A percentile compares a stretch with the other conserved stretches of the same genome.
Evolutionary conservation across 441 rosid species (phyloP).

Genomic region (Gossypium laxum): DNA sequence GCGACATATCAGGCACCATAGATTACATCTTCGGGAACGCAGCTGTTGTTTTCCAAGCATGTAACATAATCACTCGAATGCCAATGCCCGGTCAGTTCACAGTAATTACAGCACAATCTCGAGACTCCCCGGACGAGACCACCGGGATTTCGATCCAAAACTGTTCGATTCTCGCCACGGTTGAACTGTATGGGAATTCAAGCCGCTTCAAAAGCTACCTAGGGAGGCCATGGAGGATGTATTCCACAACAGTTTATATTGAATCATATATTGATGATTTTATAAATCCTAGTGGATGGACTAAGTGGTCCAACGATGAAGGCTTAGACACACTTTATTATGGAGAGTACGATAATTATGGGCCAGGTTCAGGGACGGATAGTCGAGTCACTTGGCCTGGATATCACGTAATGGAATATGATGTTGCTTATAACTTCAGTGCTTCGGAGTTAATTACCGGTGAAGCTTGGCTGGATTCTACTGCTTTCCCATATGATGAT

Average conservation of each 20-base stretch:
- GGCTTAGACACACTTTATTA: slow-evolving; percentile 51
- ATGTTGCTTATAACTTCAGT: slow-evolving; percentile 52
- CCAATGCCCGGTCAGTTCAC: slow-evolving; percentile 65
- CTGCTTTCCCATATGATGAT: slow-evolving; percentile 46
- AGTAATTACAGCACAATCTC: slow-evolving; percentile 65
- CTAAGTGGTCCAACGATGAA: slow-evolving; percentile 34
- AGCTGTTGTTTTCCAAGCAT: slow-evolving; percentile 59
- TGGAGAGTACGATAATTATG: slow-evolving; percentile 62
- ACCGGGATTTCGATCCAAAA: slow-evolving; percentile 84
- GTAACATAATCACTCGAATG: slow-evolving; percentile 48
- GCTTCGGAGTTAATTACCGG: slow-evolving; percentile 59
- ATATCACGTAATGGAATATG: slow-evolving; percentile 50
- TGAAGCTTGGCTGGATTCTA: slow-evolving; percentile 62
- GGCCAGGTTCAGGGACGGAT: slow-evolving; percentile 55
- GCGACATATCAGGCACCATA: slow-evolving; percentile 65
- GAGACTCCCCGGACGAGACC: slow-evolving; percentile 47
- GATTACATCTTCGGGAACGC: slow-evolving; percentile 79
- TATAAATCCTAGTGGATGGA: slow-evolving; percentile 59
- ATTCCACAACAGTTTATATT: slow-evolving; percentile 49
- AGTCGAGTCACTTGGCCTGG: slow-evolving; percentile 58
- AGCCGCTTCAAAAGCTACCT: slow-evolving; percentile 43
- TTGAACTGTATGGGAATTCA: slow-evolving; percentile 30
- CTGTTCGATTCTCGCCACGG: slow-evolving; percentile 50
- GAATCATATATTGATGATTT: slow-evolving; percentile 66
- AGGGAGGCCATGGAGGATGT: slow-evolving; percentile 66